A percentile compares a stretch with the other conserved stretches of the same genome.
Evolutionary conservation across 108 stramenopile species (phyloP).

Genomic region (Fistulifera pelliculosa): DNA sequence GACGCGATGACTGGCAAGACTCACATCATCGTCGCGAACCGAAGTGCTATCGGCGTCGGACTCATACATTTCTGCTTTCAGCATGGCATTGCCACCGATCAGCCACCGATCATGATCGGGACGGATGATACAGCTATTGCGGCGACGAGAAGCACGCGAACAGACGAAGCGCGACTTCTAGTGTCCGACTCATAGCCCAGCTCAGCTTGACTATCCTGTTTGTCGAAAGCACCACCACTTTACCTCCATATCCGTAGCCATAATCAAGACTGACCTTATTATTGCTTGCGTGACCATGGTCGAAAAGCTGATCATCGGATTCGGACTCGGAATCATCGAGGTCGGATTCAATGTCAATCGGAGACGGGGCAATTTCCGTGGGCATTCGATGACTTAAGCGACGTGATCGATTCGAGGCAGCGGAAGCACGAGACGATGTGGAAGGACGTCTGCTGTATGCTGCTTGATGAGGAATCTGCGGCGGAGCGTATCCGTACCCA

Average conservation of each 20-base stretch:
- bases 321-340: too few relatives aligned
- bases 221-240: neutral
- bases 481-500: neutral
- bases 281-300: too few relatives aligned
- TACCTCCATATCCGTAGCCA: conserved; percentile 10
- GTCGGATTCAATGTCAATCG: neutral
- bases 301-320: too few relatives aligned
- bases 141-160: conserved; percentile 1
- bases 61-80: neutral
- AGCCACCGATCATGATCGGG: neutral
- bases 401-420: neutral
- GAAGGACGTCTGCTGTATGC: neutral
- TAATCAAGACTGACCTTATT: neutral
- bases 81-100: neutral
- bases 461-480: neutral
- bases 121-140: conserved; percentile 3
- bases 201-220: neutral
- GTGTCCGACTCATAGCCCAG: neutral
- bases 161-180: neutral
- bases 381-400: neutral
- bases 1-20: neutral
- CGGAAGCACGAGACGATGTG: neutral
- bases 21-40: neutral
- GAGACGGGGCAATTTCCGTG: neutral
- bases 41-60: neutral